Conservation (phyloP, 176 grass and related monocot species). For the Bolboschoenus planiculmis region DNA sequence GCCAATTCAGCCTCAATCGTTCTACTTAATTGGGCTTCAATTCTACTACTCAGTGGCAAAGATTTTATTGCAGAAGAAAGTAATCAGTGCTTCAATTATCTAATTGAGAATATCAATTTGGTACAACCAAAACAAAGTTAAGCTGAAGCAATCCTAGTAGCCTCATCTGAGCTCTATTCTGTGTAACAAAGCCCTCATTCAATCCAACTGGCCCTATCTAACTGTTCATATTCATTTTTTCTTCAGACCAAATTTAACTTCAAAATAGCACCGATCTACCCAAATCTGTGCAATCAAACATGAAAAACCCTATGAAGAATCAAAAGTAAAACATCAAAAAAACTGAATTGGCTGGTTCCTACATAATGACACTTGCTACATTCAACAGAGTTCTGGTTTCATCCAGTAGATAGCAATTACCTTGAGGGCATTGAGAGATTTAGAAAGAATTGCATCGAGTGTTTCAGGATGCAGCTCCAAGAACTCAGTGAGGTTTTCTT, state of each 20-base stretch:
- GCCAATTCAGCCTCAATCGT: not conserved
- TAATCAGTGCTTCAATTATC: not conserved
- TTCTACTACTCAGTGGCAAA: not conserved
- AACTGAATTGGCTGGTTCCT: not conserved
- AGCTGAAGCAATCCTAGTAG: not conserved
- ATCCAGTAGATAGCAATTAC: conserved; percentile 39
- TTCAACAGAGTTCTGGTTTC: not conserved
- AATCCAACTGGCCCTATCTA: not conserved
- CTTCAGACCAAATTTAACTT: not conserved
- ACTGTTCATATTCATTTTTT: not conserved
- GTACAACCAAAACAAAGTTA: not conserved
- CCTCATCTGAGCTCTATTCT: not conserved
- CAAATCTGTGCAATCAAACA: not conserved
- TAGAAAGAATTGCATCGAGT: conserved; percentile 72
- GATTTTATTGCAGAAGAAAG: not conserved
- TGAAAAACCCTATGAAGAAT: not conserved
- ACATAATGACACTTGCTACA: not conserved
- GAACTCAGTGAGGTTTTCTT: conserved; percentile 86
- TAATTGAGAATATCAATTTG: not conserved
- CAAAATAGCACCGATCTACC: not conserved
- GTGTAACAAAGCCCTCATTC: not conserved
- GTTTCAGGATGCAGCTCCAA: conserved; percentile 87
- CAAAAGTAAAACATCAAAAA: not conserved
- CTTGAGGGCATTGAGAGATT: conserved; percentile 96
- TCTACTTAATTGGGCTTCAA: not conserved